phyloP scores from a whole-genome alignment of 1,284 basidiomycete genomes.

The Boletellus sp. region DNA sequence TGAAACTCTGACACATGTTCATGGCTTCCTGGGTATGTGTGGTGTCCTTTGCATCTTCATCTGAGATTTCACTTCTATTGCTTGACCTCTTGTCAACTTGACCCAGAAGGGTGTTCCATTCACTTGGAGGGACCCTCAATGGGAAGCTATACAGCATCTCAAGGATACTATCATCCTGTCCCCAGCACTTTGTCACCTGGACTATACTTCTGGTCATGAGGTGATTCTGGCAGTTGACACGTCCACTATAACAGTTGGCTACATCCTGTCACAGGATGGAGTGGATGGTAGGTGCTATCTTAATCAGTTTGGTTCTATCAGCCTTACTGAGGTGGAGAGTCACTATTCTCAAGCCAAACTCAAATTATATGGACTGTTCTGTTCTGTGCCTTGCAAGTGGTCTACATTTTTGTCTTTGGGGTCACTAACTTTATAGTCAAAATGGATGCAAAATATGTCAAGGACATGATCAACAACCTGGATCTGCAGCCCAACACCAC shows the following conservation, averaged over 20 bases:
- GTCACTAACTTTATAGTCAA: too few species aligned
- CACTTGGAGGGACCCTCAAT: conserved; percentile 16
- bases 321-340: too few species aligned
- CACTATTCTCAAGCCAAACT: too few species aligned
- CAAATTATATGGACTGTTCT: too few species aligned
- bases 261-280: conserved; percentile 28
- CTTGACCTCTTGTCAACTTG: conserved; percentile 26
- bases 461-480: too few species aligned
- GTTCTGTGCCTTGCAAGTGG: too few species aligned
- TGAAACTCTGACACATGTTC: too few species aligned
- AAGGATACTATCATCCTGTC: conserved; percentile 14
- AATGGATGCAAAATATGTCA: too few species aligned
- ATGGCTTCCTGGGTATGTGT: neutral
- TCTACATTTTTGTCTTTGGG: too few species aligned
- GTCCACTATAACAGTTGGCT: conserved; percentile 32
- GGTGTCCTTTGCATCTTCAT: neutral
- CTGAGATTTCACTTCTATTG: conserved; percentile 24
- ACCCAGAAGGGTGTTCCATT: conserved; percentile 30
- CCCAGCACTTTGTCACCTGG: conserved; percentile 28
- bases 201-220: conserved; percentile 26
- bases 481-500: too few species aligned
- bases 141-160: conserved; percentile 23
- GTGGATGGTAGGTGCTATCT: too few species aligned
- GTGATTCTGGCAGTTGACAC: conserved; percentile 39
- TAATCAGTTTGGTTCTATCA: too few species aligned